A percentile compares a stretch with the other conserved stretches of the same genome.
These are phyloP conservation scores for Postia placenta DNA, from an alignment of 768 basidiomycete genomes.

Conservation along the genomic window DNA sequence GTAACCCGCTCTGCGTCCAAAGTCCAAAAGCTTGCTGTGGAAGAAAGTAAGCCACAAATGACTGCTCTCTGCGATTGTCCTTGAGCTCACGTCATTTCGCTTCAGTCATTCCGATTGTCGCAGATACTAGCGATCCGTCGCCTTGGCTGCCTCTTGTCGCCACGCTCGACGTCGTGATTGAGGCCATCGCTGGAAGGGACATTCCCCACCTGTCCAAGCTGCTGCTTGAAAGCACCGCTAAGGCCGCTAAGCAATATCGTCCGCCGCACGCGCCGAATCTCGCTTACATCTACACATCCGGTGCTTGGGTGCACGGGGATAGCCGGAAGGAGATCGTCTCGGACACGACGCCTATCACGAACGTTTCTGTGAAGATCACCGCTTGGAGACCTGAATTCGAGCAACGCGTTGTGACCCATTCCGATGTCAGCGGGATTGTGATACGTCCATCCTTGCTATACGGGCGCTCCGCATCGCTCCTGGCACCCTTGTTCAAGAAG, in stretches of 20 bases:
- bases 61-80: background rate
- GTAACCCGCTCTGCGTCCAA: conserved; percentile 32
- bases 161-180: conserved; percentile 30
- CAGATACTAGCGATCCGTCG: conserved; percentile 17
- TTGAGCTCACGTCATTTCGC: background rate
- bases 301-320: conserved; percentile 39
- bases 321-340: conserved; percentile 26
- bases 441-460: conserved; percentile 39
- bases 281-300: conserved; percentile 40
- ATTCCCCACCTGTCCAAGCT: conserved; percentile 16
- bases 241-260: conserved; percentile 21
- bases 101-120: conserved; percentile 33
- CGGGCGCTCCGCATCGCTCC: conserved; percentile 34
- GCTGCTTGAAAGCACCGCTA: conserved; percentile 21
- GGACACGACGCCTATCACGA: conserved; percentile 28
- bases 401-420: conserved; percentile 23
- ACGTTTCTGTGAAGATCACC: conserved; percentile 20
- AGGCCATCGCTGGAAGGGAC: conserved; percentile 22
- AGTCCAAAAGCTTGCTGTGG: conserved; percentile 27
- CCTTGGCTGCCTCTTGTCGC: conserved; percentile 23
- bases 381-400: conserved; percentile 31
- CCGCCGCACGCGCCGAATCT: conserved; percentile 30
- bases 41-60: conserved; percentile 36
- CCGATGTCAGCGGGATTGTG: conserved; percentile 36
- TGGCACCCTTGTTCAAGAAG: conserved; percentile 26